Base-by-base conservation (phyloP, 352 stramenopile genomes). In the Proteromonas lacertae region DNA sequence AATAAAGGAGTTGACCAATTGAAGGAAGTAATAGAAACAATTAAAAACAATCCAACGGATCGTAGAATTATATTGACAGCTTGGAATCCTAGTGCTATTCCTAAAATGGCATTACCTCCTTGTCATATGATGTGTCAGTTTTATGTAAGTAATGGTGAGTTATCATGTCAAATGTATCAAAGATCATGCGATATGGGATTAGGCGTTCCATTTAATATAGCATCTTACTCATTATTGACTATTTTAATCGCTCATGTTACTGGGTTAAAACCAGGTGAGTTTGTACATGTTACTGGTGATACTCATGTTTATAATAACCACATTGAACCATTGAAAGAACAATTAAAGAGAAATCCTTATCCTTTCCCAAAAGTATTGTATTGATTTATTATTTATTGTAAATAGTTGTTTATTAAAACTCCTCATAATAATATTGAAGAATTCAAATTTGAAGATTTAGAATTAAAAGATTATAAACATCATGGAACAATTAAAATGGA, bases 41-140 rank as follows among this genome's bases (percentile, higher is more conserved):
- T 99, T 40, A 57, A 58, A 22, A 40, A 40, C 26, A 91, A 91
- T 46, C 88, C 84, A 8, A 81, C 81, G 44, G 79, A 93, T 58
- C 70, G 89, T 17, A 66, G 89, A 16, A 96, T 98, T 51, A 59
- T 99, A 26, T 55, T 98, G 42, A 91, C 73, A 21, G 88, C 88
- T 6, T 99, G 88, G 88, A 99, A 97, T 59, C 88, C 88, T 12
- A 53, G 64, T 0, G 86, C 92, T 49, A 59, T 99, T 13, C 55
- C 65, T 29, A 54, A 75, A 36, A 98, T 98, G 89, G 87, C 84
- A 16, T 51, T 99, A 25, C 87, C 89, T 28, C 89, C 89, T 18
- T 99, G 89, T 57, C 89, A 99, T 62, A 92, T 98, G 76, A 90
- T 98, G 45, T 93, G 75, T 52, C 87, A 86, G 51, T 84, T 88